Conservation (phyloP, 306 rosid species). For the Sophora flavescens region DNA sequence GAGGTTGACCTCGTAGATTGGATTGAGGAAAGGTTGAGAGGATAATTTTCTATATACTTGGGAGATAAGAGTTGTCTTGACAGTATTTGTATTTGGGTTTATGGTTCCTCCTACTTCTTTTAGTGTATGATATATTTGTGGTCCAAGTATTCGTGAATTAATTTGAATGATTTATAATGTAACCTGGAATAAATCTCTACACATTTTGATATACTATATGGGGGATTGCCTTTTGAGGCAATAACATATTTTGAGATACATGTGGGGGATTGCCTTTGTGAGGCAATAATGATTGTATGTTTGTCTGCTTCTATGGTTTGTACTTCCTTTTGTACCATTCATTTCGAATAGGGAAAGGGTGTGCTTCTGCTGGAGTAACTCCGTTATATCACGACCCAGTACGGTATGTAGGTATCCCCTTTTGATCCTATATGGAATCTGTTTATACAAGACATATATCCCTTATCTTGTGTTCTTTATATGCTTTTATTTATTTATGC, state of each 20-base stretch:
- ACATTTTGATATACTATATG: slow-evolving; percentile 41
- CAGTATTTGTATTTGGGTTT: slow-evolving; percentile 28
- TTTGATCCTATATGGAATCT: too few relatives aligned
- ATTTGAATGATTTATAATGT: slow-evolving; percentile 23
- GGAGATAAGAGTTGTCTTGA: background rate
- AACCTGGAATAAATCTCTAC: slow-evolving; percentile 17
- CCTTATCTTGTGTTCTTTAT: too few relatives aligned
- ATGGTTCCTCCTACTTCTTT: slow-evolving; percentile 4
- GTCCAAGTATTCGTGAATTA: slow-evolving; percentile 9
- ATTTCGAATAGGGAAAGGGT: slow-evolving; percentile 86
- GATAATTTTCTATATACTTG: slow-evolving; percentile 12
- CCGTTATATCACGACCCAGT: too few relatives aligned
- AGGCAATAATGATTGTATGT: slow-evolving; percentile 52
- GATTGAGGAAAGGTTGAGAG: slow-evolving; percentile 21
- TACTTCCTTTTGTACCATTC: slow-evolving; percentile 76
- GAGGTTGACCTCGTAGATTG: slow-evolving; percentile 18
- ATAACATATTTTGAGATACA: too few relatives aligned
- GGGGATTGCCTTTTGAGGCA: slow-evolving; percentile 53
- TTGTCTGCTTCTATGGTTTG: slow-evolving; percentile 61
- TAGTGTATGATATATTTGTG: background rate
- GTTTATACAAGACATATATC: too few relatives aligned
- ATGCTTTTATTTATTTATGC: too few relatives aligned
- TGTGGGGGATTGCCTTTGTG: too few relatives aligned
- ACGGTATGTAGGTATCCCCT: too few relatives aligned
- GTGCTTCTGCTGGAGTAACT: too few relatives aligned